Percentiles rank a stretch among this genome's conserved stretches.
Conservation (phyloP, 2,329 filamentous ascomycete species). For the Niveomyces coronatus region DNA sequence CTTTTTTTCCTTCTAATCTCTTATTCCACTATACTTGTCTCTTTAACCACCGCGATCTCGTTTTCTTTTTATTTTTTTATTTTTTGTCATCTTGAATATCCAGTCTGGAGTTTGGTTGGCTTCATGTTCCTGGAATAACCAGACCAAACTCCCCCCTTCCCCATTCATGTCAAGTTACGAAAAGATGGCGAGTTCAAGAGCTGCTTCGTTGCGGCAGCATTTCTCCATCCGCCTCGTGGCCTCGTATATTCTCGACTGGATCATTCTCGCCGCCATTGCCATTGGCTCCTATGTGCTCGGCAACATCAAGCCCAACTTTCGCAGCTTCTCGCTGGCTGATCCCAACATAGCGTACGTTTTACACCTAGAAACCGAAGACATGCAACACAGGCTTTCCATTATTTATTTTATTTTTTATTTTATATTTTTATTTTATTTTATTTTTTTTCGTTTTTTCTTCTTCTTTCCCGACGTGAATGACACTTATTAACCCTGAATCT, state of each 20-base stretch:
- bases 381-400: too few relatives aligned
- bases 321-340: constrained; percentile 62
- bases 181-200: constrained; percentile 18
- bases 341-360: constrained; percentile 58
- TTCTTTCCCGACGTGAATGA: too few relatives aligned
- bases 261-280: constrained; percentile 51
- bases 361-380: background rate
- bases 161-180: constrained; percentile 19
- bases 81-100: background rate
- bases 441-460: too few relatives aligned
- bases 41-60: background rate
- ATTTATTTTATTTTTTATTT: too few relatives aligned
- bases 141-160: too few relatives aligned
- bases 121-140: too few relatives aligned
- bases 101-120: too few relatives aligned
- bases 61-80: background rate
- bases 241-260: constrained; percentile 70
- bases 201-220: constrained; percentile 14
- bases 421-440: too few relatives aligned
- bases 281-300: constrained; percentile 50
- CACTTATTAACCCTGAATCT: background rate
- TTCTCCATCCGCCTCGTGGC: constrained; percentile 32
- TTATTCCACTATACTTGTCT: too few relatives aligned
- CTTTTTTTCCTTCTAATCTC: too few relatives aligned
- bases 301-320: constrained; percentile 50